Base-by-base conservation (phyloP, 1,284 basidiomycete species). In the Uromyces viciae-fabae region DNA sequence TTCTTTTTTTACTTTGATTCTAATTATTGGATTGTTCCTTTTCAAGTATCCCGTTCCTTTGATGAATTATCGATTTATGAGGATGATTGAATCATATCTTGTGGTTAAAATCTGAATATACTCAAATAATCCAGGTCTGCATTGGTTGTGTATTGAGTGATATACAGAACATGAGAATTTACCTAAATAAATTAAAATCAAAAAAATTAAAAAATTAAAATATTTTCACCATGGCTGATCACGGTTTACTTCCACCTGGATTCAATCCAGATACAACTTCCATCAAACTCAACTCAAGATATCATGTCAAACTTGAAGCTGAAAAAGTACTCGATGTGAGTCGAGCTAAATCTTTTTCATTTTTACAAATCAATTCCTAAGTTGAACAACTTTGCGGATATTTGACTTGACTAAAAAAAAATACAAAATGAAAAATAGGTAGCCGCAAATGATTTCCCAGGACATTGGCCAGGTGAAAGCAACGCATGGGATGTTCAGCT, bases 391-490 rank as follows among this genome's bases (percentile, higher is more conserved):
- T n/a, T n/a, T n/a, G n/a, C n/a, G n/a, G n/a, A n/a, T n/a, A n/a
- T n/a, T n/a, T n/a, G n/a, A n/a, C n/a, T n/a, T 22, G 15, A 31
- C 38, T 36, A 68, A 68, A 68, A 69, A 69, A 40, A 69, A 69
- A 69, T 38, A 42, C 14, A 7, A 43, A 33, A 46, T 22, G 19
- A 73, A 14, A 25, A 36, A 15, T 81, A 95, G 87, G 91, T 95
- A 31, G 91, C 92, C 0, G 94, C 91, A 83, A 92, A 92, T 9
- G 92, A 95, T 82, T 95, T 91, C 85, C 94, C 94, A 7, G 94
- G 94, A 0, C 91, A 94, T 85, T 91, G 92, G 84, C 91, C 94
- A 0, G 90, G 88, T 52, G 92, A 95, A 85, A 92, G 94, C 85
- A 89, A 94, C 84, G 90, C 91, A 1, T 98, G 94, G 94, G 88